Evolutionary conservation across 148 eudicot genomes (phyloP).

Genomic region (Camellia lanceoleosa): DNA sequence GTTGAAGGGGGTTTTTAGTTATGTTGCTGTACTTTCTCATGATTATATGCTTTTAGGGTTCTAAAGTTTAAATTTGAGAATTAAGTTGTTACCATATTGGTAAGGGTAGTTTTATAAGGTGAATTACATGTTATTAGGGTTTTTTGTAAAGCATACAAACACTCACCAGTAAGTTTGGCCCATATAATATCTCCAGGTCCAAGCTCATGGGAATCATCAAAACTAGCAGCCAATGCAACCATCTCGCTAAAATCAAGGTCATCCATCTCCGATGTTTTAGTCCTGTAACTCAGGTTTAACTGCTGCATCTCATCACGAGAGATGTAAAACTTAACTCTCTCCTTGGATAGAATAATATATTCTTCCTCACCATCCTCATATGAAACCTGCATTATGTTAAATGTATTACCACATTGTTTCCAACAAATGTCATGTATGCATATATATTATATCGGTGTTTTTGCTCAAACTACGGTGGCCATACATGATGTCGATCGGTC

Average conservation of each 20-base stretch:
- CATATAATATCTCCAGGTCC: constrained; percentile 90
- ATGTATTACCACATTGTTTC: constrained; percentile 3
- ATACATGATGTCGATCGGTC: constrained; percentile 64
- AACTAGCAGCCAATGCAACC: constrained; percentile 81
- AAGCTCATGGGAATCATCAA: constrained; percentile 79
- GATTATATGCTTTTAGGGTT: no score
- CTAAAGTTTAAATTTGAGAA: no score
- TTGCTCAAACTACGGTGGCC: not conserved
- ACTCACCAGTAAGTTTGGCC: constrained; percentile 90
- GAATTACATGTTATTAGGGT: no score
- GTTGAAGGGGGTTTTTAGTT: no score
- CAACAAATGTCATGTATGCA: constrained; percentile 1
- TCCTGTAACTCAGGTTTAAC: constrained; percentile 45
- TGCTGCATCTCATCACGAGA: constrained; percentile 63
- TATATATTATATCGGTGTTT: not conserved
- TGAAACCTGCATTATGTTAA: constrained; percentile 46
- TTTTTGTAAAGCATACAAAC: not conserved
- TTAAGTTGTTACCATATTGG: no score
- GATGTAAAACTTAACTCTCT: constrained; percentile 58
- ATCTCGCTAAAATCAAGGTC: constrained; percentile 62
- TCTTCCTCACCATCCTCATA: constrained; percentile 87
- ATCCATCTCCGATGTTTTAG: constrained; percentile 42
- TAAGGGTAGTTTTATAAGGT: no score
- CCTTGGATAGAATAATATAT: constrained; percentile 52
- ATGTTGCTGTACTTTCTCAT: no score